phyloP scores from a whole-genome alignment of 1,284 basidiomycete species.

The Papiliotrema laurentii region DNA sequence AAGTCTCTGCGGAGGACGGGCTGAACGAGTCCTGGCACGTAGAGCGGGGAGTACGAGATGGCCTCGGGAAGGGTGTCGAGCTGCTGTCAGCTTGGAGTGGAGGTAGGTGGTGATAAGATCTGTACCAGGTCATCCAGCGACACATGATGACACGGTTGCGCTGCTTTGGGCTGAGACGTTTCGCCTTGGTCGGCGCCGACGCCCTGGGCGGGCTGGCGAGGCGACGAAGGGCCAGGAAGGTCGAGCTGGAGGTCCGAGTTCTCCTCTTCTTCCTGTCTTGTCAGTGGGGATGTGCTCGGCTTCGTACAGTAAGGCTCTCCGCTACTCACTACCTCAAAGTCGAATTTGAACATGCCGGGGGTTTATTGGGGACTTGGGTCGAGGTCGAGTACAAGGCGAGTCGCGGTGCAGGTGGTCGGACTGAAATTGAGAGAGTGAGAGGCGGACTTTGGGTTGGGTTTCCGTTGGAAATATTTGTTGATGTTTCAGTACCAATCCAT shows the following conservation, averaged over 20 bases:
- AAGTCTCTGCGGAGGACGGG: slow-evolving; percentile 67
- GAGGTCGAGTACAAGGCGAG: no score
- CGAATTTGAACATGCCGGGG: slow-evolving; percentile 49
- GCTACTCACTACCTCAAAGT: slow-evolving; percentile 42
- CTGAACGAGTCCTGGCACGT: background rate
- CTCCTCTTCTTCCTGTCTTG: slow-evolving; percentile 13
- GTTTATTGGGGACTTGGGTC: no score
- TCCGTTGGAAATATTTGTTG: background rate
- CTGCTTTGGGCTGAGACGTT: background rate
- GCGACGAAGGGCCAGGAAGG: background rate
- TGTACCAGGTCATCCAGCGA: slow-evolving; percentile 39
- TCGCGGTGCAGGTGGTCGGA: no score
- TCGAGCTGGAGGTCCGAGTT: slow-evolving; percentile 1
- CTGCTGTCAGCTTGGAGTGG: slow-evolving; percentile 14
- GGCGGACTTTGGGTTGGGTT: no score
- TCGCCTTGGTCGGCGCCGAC: background rate
- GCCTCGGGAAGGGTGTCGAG: slow-evolving; percentile 36
- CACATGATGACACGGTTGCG: slow-evolving; percentile 24
- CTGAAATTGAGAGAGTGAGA: background rate
- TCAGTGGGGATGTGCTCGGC: background rate
- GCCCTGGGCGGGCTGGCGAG: no score
- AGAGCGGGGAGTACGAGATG: slow-evolving; percentile 42
- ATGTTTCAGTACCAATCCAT: background rate
- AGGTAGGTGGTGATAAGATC: background rate
- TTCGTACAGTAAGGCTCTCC: background rate